A percentile compares a stretch with the other conserved stretches of the same genome.
phyloP scores from a whole-genome alignment of 1,284 basidiomycete species.

The Trichosporon sp. region DNA sequence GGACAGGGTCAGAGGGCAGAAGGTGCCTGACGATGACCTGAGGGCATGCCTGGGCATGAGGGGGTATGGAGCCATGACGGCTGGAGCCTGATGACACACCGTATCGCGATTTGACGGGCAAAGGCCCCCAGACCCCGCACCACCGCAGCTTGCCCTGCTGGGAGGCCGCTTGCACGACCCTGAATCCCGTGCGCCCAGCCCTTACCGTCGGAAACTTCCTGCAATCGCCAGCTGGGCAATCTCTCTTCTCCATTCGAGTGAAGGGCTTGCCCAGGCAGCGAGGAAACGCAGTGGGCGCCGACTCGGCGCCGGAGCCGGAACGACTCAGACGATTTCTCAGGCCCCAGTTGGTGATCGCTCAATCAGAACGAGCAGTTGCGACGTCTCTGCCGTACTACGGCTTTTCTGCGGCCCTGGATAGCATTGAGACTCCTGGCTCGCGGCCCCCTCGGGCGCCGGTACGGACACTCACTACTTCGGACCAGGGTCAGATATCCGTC shows the following conservation, averaged over 20 bases:
- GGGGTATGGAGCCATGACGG: background rate
- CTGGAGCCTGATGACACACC: conserved; percentile 3
- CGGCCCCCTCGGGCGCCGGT: background rate
- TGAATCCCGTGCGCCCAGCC: background rate
- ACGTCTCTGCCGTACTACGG: background rate
- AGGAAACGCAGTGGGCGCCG: background rate
- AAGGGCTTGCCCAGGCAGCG: background rate
- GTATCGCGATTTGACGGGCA: background rate
- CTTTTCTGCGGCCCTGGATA: background rate
- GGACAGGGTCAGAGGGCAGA: background rate
- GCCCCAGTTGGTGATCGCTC: background rate
- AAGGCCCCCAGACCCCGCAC: background rate
- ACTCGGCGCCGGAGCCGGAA: background rate
- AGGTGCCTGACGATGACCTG: background rate
- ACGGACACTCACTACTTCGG: background rate
- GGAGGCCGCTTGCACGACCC: background rate
- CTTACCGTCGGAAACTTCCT: background rate
- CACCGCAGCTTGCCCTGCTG: too few species aligned
- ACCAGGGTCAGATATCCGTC: background rate
- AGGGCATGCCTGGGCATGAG: background rate
- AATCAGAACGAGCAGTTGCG: background rate
- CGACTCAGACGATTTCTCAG: background rate
- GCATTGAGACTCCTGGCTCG: background rate
- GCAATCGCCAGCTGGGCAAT: background rate
- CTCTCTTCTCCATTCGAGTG: too few species aligned